Conservation (phyloP, 768 basidiomycete genomes). For the Collybia nuda region DNA sequence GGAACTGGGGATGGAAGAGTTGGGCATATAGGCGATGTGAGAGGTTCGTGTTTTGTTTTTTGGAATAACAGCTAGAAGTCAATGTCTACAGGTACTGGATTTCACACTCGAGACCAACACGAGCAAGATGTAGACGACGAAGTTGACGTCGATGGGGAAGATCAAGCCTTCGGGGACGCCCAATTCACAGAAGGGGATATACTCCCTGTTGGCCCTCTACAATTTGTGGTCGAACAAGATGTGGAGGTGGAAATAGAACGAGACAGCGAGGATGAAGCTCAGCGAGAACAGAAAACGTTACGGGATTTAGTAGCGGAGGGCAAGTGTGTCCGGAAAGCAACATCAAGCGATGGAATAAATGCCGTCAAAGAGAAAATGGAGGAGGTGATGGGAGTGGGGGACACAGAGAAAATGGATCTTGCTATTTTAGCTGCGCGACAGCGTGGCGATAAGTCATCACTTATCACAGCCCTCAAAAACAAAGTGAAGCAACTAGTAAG, state of each 20-base stretch:
- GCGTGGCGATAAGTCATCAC: conserved; percentile 43
- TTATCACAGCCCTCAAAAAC: conserved; percentile 57
- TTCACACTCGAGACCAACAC: conserved; percentile 57
- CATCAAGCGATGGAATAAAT: conserved; percentile 15
- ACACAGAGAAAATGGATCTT: conserved; percentile 44
- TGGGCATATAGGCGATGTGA: conserved; percentile 47
- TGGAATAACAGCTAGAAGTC: neutral
- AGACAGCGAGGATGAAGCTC: conserved; percentile 31
- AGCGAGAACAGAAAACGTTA: conserved; percentile 36
- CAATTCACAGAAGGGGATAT: conserved; percentile 81
- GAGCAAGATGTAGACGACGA: conserved; percentile 75
- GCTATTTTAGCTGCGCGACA: conserved; percentile 50
- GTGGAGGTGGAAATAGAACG: conserved; percentile 43
- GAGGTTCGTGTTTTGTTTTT: conserved; percentile 31
- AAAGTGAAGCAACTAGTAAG: conserved; percentile 60
- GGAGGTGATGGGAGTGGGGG: conserved; percentile 39
- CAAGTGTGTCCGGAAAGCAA: conserved; percentile 30
- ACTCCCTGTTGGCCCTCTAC: conserved; percentile 32
- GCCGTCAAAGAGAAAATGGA: conserved; percentile 32
- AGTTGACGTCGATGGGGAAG: conserved; percentile 79
- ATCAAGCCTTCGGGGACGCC: conserved; percentile 64
- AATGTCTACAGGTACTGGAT: conserved; percentile 60
- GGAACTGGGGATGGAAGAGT: conserved; percentile 25
- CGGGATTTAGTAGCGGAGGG: conserved; percentile 56
- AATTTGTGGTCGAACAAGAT: conserved; percentile 31